Conservation (phyloP, 441 rosid genomes). For the Kokia cookei region DNA sequence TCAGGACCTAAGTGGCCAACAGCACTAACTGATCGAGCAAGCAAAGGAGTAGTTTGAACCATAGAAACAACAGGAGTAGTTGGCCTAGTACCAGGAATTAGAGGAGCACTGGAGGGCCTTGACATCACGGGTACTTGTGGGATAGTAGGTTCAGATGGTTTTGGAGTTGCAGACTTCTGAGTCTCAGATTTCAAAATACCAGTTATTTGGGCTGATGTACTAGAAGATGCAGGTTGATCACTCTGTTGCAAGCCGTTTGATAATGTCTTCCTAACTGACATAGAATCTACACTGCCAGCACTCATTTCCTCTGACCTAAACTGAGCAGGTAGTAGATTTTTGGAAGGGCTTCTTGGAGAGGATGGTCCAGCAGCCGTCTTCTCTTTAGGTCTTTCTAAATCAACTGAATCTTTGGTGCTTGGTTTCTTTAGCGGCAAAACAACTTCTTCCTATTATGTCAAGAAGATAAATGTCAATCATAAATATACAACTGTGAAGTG, state of each 20-base stretch:
- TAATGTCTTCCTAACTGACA: conserved; percentile 34
- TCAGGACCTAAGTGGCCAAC: conserved; percentile 78
- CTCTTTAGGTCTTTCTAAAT: conserved; percentile 58
- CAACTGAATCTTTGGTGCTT: conserved; percentile 36
- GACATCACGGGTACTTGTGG: conserved; percentile 50
- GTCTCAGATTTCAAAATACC: conserved; percentile 36
- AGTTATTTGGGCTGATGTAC: conserved; percentile 26
- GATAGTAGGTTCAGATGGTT: conserved; percentile 32
- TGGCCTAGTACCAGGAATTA: conserved; percentile 56
- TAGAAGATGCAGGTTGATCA: conserved; percentile 35
- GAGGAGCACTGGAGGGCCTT: conserved; percentile 91
- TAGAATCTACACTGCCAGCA: conserved; percentile 24
- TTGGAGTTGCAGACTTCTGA: conserved; percentile 38
- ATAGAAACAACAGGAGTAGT: conserved; percentile 46
- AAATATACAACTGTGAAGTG: not conserved
- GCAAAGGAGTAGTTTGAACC: conserved; percentile 57
- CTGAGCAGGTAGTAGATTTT: conserved; percentile 34
- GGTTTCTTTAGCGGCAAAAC: conserved; percentile 28
- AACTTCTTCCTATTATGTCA: conserved; percentile 28
- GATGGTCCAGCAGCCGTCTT: conserved; percentile 37
- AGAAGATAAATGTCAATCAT: not conserved
- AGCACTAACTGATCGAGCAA: conserved; percentile 82
- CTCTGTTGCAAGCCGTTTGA: conserved; percentile 33
- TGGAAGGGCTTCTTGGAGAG: conserved; percentile 43
- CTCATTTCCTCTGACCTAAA: conserved; percentile 43